phyloP scores from a whole-genome alignment of 805 yeast genomes.

The Saccharomycopsis babjevae region DNA sequence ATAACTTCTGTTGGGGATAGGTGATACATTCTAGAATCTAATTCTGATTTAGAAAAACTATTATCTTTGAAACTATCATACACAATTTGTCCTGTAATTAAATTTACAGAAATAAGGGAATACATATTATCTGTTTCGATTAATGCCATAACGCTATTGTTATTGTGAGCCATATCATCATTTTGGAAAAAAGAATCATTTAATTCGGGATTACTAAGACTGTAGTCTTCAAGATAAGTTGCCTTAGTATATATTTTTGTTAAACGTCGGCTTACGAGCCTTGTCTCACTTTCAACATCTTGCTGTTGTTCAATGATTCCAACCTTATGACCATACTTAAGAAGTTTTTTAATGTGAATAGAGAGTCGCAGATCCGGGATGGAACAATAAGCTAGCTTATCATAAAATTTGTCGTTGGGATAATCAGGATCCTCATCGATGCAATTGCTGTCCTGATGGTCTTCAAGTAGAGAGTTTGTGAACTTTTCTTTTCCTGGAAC shows the following conservation, averaged over 20 bases:
- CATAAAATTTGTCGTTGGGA: slow-evolving; percentile 39
- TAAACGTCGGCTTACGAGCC: slow-evolving; percentile 60
- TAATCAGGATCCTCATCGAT: slow-evolving; percentile 20
- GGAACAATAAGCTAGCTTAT: slow-evolving; percentile 70
- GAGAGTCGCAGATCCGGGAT: slow-evolving; percentile 73
- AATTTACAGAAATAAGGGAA: slow-evolving; percentile 54
- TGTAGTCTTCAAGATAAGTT: slow-evolving; percentile 54
- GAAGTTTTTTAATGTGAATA: slow-evolving; percentile 62
- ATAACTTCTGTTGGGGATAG: slow-evolving; percentile 71
- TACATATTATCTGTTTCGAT: slow-evolving; percentile 18
- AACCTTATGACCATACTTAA: slow-evolving; percentile 65
- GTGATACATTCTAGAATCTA: slow-evolving; percentile 67
- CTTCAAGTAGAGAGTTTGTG: slow-evolving; percentile 28
- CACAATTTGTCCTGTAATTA: slow-evolving; percentile 64
- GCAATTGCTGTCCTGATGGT: background rate
- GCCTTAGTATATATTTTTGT: slow-evolving; percentile 72
- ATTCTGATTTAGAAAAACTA: slow-evolving; percentile 37
- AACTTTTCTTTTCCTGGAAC: slow-evolving; percentile 57
- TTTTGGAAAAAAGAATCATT: slow-evolving; percentile 20
- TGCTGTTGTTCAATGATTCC: slow-evolving; percentile 69
- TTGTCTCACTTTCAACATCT: slow-evolving; percentile 43
- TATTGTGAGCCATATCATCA: slow-evolving; percentile 24
- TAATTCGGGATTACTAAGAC: slow-evolving; percentile 1
- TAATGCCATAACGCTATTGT: slow-evolving; percentile 6
- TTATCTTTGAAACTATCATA: slow-evolving; percentile 64